Evolutionary conservation across 495 filamentous ascomycete genomes (phyloP), one percentile per base, ranked within the genome.

Genomic region (Bacidia gigantensis): DNA sequence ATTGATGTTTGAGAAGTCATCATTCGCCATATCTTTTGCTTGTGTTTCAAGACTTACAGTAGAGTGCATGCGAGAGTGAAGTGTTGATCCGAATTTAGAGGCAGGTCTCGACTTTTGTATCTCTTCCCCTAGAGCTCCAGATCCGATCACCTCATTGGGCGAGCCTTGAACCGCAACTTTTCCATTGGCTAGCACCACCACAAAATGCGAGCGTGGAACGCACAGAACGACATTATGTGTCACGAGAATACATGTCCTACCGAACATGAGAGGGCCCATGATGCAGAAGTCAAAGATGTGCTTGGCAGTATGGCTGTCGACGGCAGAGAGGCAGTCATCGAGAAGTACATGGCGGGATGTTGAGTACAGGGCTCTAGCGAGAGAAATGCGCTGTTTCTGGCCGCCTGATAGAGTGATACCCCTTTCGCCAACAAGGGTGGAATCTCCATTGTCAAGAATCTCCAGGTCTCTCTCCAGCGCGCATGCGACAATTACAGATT

Each of bases 291-390:
- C 84, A 68, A 97, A 97, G 57, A 99, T 96, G 80, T 95, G 96
- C 67, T 95, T 95, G 10, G 89, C 90, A 0, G 92, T 97, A 60
- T 99, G 92, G 7, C 93, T 95, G 66, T 99, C 92, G n/a, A 99
- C 92, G 17, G 92, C 92, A 61, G 89, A 96, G 46, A 99, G 74
- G 57, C 93, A 95, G 66, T 99, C 92, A 62, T 99, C 92, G 26
- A 99, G 70, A 3, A 99, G 75, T 11, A 99, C 64, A 64, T 99
- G 90, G 42, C 81, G 79, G 14, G 89, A 90, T 65, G 83, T 87
- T 54, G 86, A 93, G 65, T 99, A 99, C 12, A 99, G 71, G 1
- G 93, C 92, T 56, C 92, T 79, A 14, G 92, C 92, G 21, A 99
- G 73, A 23, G 93, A 97, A 26, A 99, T 96, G 51, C 92, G 80